Evolutionary conservation across 2,329 filamentous ascomycete genomes (phyloP), one percentile per base, ranked within the genome.

Genomic region (Colletotrichum higginsianum): DNA sequence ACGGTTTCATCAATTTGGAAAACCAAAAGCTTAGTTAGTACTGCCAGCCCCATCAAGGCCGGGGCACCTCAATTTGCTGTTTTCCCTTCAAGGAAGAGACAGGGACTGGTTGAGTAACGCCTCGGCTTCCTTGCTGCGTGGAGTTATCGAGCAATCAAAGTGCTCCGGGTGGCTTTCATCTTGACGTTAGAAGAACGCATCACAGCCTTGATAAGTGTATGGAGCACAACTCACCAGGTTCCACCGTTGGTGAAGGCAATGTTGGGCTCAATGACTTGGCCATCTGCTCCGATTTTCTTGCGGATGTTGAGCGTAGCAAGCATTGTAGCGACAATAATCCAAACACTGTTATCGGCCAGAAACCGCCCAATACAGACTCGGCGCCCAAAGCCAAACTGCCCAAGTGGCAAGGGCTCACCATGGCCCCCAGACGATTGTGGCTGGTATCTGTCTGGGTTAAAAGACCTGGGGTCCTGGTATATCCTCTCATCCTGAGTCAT

Each of bases 361-460:
- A 78, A 79, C 8, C 79, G 76, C 16, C 80, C 80, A 30, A 81
- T 73, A 58, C 79, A 81, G 61, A 80, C 73, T 55, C 79, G 80
- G 65, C 79, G 75, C 16, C 79, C 79, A 65, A 81, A 81, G 23
- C 79, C 79, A 74, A 81, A 81, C 50, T 81, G 79, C 21, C 84
- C 86, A 21, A 77, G 79, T 0, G 85, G 86, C 57, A 82, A 79
- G 23, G 86, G 84, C 76, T 87, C 86, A 8, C 83, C 84, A 23
- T 77, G 76, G 9, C 70, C 70, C 44, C 70, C 70, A 42, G 58
- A 66, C 26, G 66, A 72, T 30, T 21, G 42, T 42, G 70, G 55
- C 74, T 76, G 86, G 73, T 83, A 88, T 7, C 86, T 79, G 65
- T 86, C 83, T 0, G 86, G 86, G 49, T 86, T 80, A 74, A 88